phyloP scores from a whole-genome alignment of 495 filamentous ascomycete species.

The Aspergillus coremiiformis region DNA sequence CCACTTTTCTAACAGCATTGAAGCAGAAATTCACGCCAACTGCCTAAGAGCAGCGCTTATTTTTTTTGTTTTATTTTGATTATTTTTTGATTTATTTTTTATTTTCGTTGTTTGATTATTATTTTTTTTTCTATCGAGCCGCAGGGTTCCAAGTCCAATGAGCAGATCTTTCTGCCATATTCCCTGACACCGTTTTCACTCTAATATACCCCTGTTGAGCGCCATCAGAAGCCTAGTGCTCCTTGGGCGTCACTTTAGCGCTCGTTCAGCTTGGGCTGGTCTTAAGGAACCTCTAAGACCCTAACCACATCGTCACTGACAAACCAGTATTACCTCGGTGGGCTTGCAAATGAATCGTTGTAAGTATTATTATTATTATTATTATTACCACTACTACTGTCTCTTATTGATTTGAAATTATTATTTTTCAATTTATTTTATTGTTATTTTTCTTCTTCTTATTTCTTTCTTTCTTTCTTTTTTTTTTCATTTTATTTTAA shows the following conservation, averaged over 20 bases:
- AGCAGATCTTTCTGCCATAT: slow-evolving; percentile 5
- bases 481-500: slow-evolving; percentile 1
- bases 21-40: background rate
- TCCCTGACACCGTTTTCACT: slow-evolving; percentile 4
- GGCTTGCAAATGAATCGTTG: slow-evolving; percentile 23
- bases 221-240: slow-evolving; percentile 11
- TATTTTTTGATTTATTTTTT: no score
- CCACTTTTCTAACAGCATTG: background rate
- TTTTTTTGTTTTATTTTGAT: no score
- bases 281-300: slow-evolving; percentile 3
- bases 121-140: slow-evolving; percentile 4
- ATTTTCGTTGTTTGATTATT: no score
- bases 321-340: background rate
- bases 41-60: background rate
- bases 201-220: slow-evolving; percentile 10
- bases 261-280: slow-evolving; percentile 10
- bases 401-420: background rate
- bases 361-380: no score
- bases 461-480: background rate
- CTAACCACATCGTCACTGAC: no score
- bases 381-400: slow-evolving; percentile 16
- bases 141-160: slow-evolving; percentile 8
- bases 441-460: slow-evolving; percentile 1
- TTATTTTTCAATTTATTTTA: slow-evolving; percentile 10
- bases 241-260: slow-evolving; percentile 10